phyloP scores from a whole-genome alignment of 768 basidiomycete species.

The Lanmaoa pseudosensibilis region DNA sequence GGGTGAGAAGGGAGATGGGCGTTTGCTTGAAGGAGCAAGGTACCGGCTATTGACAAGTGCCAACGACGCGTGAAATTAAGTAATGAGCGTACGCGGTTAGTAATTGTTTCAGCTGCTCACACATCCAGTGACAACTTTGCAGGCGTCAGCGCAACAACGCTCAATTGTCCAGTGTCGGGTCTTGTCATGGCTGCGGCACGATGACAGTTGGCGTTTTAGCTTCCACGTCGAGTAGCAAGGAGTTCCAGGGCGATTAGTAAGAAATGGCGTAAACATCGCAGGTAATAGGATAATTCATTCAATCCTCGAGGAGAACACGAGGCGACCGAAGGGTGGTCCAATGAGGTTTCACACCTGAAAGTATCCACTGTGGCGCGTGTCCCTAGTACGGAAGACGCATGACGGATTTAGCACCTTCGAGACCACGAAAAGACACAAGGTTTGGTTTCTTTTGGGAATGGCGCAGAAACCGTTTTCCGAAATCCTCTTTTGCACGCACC shows the following conservation, averaged over 20 bases:
- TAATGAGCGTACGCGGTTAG: neutral
- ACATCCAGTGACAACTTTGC: neutral
- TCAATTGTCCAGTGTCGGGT: neutral
- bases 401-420: conserved; percentile 2
- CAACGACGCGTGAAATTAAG: conserved; percentile 3
- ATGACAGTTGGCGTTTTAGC: neutral
- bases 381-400: neutral
- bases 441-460: neutral
- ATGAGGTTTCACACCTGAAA: neutral
- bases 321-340: conserved; percentile 14
- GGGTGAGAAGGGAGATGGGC: neutral
- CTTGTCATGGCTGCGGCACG: neutral
- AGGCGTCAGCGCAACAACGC: neutral
- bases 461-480: neutral
- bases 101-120: conserved; percentile 5
- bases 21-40: conserved; percentile 6
- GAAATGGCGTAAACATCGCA: conserved; percentile 15
- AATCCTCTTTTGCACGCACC: too few relatives aligned
- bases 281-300: conserved; percentile 17
- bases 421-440: neutral
- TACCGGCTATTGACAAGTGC: conserved; percentile 5
- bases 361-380: neutral
- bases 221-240: neutral
- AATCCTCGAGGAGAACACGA: conserved; percentile 26
- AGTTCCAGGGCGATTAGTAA: conserved; percentile 6